Percentiles rank a stretch among this genome's conserved stretches.
phyloP scores from a whole-genome alignment of 495 filamentous ascomycete species.

The Xylaria curta region DNA sequence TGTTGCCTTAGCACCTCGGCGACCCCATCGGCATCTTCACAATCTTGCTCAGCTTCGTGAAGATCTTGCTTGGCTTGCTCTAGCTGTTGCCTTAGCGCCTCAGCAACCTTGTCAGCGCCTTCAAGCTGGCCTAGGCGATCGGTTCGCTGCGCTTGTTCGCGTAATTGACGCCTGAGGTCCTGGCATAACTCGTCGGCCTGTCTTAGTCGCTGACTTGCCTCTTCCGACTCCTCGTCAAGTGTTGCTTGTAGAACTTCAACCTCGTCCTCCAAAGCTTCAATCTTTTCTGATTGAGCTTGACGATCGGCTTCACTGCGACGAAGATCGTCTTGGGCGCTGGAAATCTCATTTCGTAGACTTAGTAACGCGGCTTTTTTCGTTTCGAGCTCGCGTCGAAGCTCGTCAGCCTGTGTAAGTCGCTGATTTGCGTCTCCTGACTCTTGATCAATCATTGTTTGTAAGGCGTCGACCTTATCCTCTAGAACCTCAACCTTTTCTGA shows the following conservation, averaged over 20 bases:
- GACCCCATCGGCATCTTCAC: constrained; percentile 35
- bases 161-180: constrained; percentile 57
- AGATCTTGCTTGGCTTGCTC: constrained; percentile 46
- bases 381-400: constrained; percentile 70
- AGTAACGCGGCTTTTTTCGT: constrained; percentile 44
- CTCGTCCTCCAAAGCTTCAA: constrained; percentile 78
- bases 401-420: constrained; percentile 66
- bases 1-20: not conserved
- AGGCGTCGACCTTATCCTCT: constrained; percentile 80
- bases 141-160: constrained; percentile 46
- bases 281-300: constrained; percentile 67
- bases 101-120: constrained; percentile 73
- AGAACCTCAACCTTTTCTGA: constrained; percentile 73
- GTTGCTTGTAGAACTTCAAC: constrained; percentile 76
- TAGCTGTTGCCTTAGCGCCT: constrained; percentile 67
- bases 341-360: constrained; percentile 49
- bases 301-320: constrained; percentile 69
- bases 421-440: constrained; percentile 69
- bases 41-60: constrained; percentile 48
- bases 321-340: constrained; percentile 70
- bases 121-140: constrained; percentile 70
- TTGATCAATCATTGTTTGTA: constrained; percentile 77
- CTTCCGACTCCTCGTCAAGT: constrained; percentile 75
- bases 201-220: constrained; percentile 61
- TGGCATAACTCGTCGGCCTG: constrained; percentile 57